Conservation (phyloP, 257 asterid species). For the Fraxinus quadrangulata region DNA sequence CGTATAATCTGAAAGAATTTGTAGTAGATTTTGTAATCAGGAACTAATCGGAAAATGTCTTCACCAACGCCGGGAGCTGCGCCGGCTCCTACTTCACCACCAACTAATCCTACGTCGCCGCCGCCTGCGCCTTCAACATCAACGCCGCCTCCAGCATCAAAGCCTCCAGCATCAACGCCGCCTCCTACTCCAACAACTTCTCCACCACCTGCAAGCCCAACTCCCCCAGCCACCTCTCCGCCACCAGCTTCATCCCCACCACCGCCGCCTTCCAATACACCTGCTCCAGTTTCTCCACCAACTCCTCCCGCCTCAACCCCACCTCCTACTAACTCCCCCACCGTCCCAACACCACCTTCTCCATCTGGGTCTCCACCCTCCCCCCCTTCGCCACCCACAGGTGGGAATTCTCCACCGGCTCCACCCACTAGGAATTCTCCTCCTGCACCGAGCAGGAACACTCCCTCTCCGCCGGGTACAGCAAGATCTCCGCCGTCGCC, state of each 20-base stretch:
- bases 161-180: conserved; percentile 36
- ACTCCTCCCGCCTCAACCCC: conserved; percentile 28
- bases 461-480: conserved; percentile 6
- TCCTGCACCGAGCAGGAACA: conserved; percentile 22
- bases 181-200: conserved; percentile 32
- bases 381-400: conserved; percentile 31
- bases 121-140: conserved; percentile 38
- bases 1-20: not conserved
- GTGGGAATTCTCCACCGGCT: not conserved
- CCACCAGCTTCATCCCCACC: conserved; percentile 22
- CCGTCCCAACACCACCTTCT: conserved; percentile 21
- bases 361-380: conserved; percentile 32
- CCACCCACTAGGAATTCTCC: conserved; percentile 19
- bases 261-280: conserved; percentile 18
- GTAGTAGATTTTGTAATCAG: not conserved
- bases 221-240: conserved; percentile 36
- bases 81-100: conserved; percentile 48
- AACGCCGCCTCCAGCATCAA: conserved; percentile 31
- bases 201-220: conserved; percentile 44
- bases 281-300: conserved; percentile 22
- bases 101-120: conserved; percentile 38
- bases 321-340: conserved; percentile 28
- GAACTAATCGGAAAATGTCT: conserved; percentile 31
- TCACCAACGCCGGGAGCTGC: conserved; percentile 57
- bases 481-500: conserved; percentile 32